A percentile compares a stretch with the other conserved stretches of the same genome.
Evolutionary conservation across 1,139 yeast genomes (phyloP).

Genomic region (Petasospora fabianii): DNA sequence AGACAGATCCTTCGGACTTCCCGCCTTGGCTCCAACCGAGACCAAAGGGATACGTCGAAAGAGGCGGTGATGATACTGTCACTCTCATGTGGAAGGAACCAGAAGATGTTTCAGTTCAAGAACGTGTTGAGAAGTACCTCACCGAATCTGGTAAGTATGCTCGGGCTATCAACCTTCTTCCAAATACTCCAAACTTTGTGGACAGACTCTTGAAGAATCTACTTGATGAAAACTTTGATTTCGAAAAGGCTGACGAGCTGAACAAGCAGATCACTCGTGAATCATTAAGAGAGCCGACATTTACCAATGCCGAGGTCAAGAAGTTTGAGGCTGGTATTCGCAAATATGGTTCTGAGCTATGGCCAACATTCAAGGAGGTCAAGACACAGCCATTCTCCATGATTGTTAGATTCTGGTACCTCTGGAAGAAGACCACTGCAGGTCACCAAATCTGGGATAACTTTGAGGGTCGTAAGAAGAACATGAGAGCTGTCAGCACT

Average conservation of each 20-base stretch:
- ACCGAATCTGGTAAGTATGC: constrained; percentile 57
- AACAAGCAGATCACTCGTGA: constrained; percentile 49
- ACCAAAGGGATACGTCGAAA: constrained; percentile 78
- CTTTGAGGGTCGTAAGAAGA: constrained; percentile 66
- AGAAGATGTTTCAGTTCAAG: constrained; percentile 34
- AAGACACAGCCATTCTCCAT: constrained; percentile 67
- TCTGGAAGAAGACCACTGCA: constrained; percentile 82
- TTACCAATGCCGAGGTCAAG: constrained; percentile 57
- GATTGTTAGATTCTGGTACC: constrained; percentile 80
- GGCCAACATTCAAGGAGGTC: constrained; percentile 67
- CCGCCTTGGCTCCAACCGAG: constrained; percentile 78
- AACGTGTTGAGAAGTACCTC: constrained; percentile 51
- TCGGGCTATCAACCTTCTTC: constrained; percentile 42
- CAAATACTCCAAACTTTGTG: constrained; percentile 67
- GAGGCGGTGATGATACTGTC: constrained; percentile 77
- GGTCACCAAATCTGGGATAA: constrained; percentile 85
- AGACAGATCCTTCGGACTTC: constrained; percentile 41
- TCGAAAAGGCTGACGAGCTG: constrained; percentile 38
- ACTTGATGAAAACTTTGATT: constrained; percentile 49
- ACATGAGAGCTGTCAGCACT: constrained; percentile 38
- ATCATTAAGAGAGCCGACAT: constrained; percentile 69
- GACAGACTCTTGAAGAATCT: constrained; percentile 64
- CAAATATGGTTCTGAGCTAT: constrained; percentile 74
- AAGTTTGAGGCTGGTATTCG: constrained; percentile 75
- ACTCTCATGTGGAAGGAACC: constrained; percentile 65